These are phyloP conservation scores for Tulasnella sp. DNA, from an alignment of 768 basidiomycete species.

Conservation along the genomic window DNA sequence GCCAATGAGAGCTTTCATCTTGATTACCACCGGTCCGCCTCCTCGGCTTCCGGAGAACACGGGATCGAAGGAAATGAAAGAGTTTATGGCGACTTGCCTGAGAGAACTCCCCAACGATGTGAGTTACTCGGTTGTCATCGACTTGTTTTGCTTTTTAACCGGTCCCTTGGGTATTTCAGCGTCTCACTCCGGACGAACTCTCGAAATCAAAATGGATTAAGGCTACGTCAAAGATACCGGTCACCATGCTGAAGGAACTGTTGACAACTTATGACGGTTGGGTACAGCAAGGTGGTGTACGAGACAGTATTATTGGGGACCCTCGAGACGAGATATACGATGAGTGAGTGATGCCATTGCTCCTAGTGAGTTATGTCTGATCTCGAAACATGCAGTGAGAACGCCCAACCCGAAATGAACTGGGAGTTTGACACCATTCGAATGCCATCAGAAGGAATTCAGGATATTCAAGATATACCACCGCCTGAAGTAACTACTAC, in stretches of 20 bases:
- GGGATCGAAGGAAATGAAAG: conserved; percentile 73
- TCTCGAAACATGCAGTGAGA: not conserved
- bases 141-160: not conserved
- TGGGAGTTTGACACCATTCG: conserved; percentile 74
- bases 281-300: conserved; percentile 51
- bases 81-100: conserved; percentile 75
- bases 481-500: not conserved
- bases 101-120: conserved; percentile 72
- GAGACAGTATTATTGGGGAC: conserved; percentile 48
- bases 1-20: conserved; percentile 75
- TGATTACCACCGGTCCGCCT: conserved; percentile 76
- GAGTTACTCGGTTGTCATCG: conserved; percentile 21
- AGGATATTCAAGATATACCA: not conserved
- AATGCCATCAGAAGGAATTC: conserved; percentile 27
- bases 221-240: conserved; percentile 47
- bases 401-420: conserved; percentile 3
- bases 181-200: conserved; percentile 81
- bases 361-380: too few relatives aligned
- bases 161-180: conserved; percentile 34
- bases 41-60: conserved; percentile 66
- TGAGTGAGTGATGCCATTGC: too few relatives aligned
- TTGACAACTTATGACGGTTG: conserved; percentile 65
- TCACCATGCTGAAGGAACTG: conserved; percentile 66
- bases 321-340: too few relatives aligned
- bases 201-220: conserved; percentile 80